A percentile compares a stretch with the other conserved stretches of the same genome.
phyloP scores from a whole-genome alignment of 192 early-diverging fungal species.

The Umbelopsis sp. region DNA sequence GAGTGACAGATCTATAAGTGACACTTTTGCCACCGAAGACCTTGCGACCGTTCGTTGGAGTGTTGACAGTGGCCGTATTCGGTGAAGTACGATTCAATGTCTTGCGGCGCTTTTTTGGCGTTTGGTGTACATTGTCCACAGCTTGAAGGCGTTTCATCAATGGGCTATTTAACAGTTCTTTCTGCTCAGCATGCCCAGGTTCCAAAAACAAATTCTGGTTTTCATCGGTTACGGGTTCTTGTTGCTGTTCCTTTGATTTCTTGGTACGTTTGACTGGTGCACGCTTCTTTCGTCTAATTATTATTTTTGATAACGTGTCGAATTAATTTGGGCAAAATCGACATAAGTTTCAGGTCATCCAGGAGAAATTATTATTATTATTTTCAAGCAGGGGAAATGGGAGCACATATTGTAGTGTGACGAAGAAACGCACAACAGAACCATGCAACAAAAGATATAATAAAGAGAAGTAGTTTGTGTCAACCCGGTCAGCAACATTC shows the following conservation, averaged over 20 bases:
- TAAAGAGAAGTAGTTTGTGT: not conserved
- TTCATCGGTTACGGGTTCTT: constrained; percentile 4
- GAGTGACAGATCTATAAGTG: not conserved
- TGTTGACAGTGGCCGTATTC: not conserved
- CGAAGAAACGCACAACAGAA: no score
- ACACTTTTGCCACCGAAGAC: not conserved
- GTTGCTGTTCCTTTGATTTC: not conserved
- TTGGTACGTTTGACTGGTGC: not conserved
- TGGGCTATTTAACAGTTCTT: not conserved
- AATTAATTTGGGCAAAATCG: not conserved
- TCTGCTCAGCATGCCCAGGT: not conserved
- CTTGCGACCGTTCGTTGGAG: not conserved
- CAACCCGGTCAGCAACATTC: not conserved
- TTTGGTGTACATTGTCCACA: not conserved
- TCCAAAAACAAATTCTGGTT: constrained; percentile 6
- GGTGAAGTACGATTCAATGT: no score
- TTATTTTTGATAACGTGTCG: not conserved
- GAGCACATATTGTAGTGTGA: no score
- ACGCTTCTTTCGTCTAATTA: constrained; percentile 9
- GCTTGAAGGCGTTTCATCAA: not conserved
- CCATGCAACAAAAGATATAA: no score
- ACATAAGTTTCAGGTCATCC: not conserved
- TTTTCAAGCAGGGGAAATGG: no score
- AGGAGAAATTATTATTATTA: constrained; percentile 14
- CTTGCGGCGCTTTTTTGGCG: no score